Evolutionary conservation across 1,284 basidiomycete genomes (phyloP).

Genomic region (Irpex sp.): DNA sequence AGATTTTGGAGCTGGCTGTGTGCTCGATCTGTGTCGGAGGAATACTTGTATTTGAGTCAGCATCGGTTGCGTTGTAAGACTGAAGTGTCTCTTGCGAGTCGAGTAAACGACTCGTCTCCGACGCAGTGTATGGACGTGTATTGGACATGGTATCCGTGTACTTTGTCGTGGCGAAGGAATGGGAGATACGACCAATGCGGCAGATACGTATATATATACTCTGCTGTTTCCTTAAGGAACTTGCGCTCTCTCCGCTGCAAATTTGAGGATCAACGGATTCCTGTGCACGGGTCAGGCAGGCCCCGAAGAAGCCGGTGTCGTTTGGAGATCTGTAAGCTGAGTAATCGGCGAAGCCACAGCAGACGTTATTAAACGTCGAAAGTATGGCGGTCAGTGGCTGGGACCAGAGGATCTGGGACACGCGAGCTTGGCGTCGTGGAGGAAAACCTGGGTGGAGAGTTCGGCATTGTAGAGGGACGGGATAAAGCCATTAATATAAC

Average conservation of each 20-base stretch:
- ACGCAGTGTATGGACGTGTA: slow-evolving; percentile 8
- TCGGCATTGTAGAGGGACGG: too few relatives aligned
- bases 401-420: neutral
- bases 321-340: neutral
- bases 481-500: too few relatives aligned
- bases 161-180: neutral
- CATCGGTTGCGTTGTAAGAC: slow-evolving; percentile 16
- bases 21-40: slow-evolving; percentile 25
- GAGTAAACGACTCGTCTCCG: slow-evolving; percentile 21
- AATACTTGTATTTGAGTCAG: slow-evolving; percentile 7
- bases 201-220: neutral
- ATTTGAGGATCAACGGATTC: too few relatives aligned
- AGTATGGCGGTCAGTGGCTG: neutral
- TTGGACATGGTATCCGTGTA: slow-evolving; percentile 12
- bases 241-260: too few relatives aligned
- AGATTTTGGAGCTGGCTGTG: slow-evolving; percentile 49
- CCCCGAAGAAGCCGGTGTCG: neutral
- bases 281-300: neutral
- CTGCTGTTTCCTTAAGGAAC: neutral
- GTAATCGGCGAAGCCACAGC: neutral
- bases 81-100: slow-evolving; percentile 7
- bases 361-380: neutral
- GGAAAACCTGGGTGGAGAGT: slow-evolving; percentile 4
- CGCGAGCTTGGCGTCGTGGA: neutral
- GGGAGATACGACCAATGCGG: neutral